phyloP scores from a whole-genome alignment of 345 rosid species.

The Moricandia arvensis region DNA sequence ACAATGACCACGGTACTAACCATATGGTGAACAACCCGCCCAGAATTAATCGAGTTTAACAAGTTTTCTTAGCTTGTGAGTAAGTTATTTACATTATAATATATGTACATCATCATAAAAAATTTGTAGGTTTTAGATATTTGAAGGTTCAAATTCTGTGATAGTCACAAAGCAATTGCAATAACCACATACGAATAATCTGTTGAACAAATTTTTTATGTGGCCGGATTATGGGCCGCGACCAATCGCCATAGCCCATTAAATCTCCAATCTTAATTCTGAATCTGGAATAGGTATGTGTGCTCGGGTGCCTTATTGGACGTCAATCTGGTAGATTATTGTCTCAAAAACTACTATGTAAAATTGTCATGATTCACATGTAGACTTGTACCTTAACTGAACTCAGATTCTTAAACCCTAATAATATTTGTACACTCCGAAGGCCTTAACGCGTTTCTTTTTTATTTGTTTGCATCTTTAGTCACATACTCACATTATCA shows the following conservation, averaged over 20 bases:
- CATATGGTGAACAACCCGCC: not conserved
- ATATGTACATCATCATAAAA: not conserved
- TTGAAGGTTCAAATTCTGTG: not conserved
- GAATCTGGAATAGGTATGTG: not conserved
- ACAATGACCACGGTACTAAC: not conserved
- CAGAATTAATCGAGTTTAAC: not conserved
- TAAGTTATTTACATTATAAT: not conserved
- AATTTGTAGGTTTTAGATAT: not conserved
- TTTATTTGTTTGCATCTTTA: slow-evolving; percentile 1
- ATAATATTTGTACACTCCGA: not conserved
- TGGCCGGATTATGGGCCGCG: slow-evolving; percentile 1
- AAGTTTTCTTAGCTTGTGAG: not conserved
- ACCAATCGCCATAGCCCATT: not conserved
- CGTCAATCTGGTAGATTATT: too few species aligned
- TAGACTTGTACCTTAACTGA: slow-evolving; percentile 11
- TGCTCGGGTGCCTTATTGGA: not conserved
- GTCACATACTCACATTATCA: not conserved
- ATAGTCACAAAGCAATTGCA: not conserved
- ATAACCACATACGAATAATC: not conserved
- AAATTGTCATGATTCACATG: not conserved
- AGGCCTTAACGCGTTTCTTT: slow-evolving; percentile 9
- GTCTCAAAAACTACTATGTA: not conserved
- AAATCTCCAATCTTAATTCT: not conserved
- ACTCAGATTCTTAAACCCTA: not conserved
- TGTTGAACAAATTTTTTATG: not conserved